Evolutionary conservation across 2,329 filamentous ascomycete species (phyloP).

Genomic region (Teratosphaeria destructans): DNA sequence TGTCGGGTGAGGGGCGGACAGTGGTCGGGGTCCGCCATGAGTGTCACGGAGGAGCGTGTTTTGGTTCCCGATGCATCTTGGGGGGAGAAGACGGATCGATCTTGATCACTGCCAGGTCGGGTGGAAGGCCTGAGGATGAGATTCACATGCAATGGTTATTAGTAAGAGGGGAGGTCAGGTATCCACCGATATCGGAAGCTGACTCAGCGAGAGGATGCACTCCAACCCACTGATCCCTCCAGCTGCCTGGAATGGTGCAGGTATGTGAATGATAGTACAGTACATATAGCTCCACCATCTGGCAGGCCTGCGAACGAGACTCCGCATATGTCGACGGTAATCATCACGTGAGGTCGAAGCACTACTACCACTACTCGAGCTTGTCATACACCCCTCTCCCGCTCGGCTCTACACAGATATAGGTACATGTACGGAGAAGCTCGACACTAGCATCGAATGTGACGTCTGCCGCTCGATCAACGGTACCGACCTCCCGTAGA

Average conservation of each 20-base stretch:
- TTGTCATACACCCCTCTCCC: not conserved
- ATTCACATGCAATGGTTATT: not conserved
- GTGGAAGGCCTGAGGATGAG: too few relatives aligned
- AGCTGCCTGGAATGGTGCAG: too few relatives aligned
- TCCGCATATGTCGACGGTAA: not conserved
- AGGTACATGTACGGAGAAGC: not conserved
- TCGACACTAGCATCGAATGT: not conserved
- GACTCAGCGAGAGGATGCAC: not conserved
- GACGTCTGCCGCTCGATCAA: not conserved
- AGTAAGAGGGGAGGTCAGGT: not conserved
- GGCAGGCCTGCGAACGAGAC: too few relatives aligned
- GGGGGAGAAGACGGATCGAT: too few relatives aligned
- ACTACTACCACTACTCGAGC: not conserved
- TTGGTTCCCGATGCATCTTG: not conserved
- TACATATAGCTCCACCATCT: too few relatives aligned
- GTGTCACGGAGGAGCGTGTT: not conserved
- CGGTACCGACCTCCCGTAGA: too few relatives aligned
- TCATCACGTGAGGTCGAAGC: not conserved
- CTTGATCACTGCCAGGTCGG: too few relatives aligned
- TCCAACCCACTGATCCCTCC: too few relatives aligned
- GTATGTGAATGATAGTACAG: too few relatives aligned
- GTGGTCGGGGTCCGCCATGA: constrained; percentile 35
- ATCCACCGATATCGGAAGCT: not conserved
- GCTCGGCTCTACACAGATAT: not conserved
- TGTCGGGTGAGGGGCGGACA: constrained; percentile 57